Conservation (phyloP, 257 asterid genomes). For the Przewalskia tangutica region DNA sequence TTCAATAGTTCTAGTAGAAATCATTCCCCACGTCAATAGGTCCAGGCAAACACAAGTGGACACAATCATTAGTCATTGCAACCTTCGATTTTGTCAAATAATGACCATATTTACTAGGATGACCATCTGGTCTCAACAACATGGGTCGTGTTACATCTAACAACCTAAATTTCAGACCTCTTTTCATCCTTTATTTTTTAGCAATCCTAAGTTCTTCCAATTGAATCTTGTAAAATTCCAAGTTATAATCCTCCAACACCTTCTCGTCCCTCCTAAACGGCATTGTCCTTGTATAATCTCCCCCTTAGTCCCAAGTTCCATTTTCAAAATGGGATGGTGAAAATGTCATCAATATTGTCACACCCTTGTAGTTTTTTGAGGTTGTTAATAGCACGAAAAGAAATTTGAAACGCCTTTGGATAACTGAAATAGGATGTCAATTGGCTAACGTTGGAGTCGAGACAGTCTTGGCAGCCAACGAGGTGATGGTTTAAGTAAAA, state of each 20-base stretch:
- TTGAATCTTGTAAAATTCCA: conserved; percentile 30
- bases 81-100: conserved; percentile 17
- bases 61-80: conserved; percentile 28
- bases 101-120: conserved; percentile 49
- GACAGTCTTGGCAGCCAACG: not conserved
- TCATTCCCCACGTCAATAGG: conserved; percentile 14
- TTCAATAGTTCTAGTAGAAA: conserved; percentile 30
- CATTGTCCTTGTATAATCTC: conserved; percentile 24
- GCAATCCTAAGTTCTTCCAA: conserved; percentile 38
- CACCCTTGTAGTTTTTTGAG: conserved; percentile 16
- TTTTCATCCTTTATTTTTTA: conserved; percentile 13
- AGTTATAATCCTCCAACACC: conserved; percentile 5
- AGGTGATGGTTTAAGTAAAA: not conserved
- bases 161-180: conserved; percentile 29
- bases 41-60: not conserved
- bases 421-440: not conserved
- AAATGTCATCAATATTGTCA: conserved; percentile 26
- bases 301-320: conserved; percentile 29
- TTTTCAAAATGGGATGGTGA: conserved; percentile 39
- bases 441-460: not conserved
- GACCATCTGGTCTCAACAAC: conserved; percentile 14
- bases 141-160: conserved; percentile 38
- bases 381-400: conserved; percentile 17
- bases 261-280: conserved; percentile 34
- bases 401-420: not conserved